Evolutionary conservation across 768 basidiomycete genomes (phyloP).

Genomic region (Lentinula lateritia): DNA sequence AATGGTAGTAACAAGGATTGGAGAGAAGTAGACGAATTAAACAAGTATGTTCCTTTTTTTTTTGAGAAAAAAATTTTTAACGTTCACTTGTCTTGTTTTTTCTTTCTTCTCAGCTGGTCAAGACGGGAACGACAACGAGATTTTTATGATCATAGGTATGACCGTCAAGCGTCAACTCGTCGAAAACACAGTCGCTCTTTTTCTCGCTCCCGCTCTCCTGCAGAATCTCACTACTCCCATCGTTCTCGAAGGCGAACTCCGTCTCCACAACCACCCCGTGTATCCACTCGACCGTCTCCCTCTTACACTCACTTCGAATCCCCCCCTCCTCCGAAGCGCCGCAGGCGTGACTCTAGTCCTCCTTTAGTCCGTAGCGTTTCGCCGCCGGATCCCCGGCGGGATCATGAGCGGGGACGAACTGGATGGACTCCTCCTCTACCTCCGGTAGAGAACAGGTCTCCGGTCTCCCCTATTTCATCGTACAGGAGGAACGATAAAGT

Average conservation of each 20-base stretch:
- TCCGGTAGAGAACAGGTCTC: slow-evolving; percentile 24
- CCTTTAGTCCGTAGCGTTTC: slow-evolving; percentile 39
- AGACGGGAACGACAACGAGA: slow-evolving; percentile 45
- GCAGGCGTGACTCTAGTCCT: slow-evolving; percentile 48
- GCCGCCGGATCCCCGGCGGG: slow-evolving; percentile 18
- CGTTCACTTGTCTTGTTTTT: neutral
- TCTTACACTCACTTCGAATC: neutral
- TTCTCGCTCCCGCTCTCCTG: slow-evolving; percentile 59
- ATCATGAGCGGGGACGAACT: slow-evolving; percentile 31
- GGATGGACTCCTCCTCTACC: slow-evolving; percentile 23
- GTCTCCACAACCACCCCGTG: slow-evolving; percentile 30
- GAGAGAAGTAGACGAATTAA: slow-evolving; percentile 61
- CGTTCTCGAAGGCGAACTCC: slow-evolving; percentile 64
- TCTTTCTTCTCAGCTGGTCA: slow-evolving; percentile 49
- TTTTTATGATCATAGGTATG: slow-evolving; percentile 19
- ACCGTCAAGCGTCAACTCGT: slow-evolving; percentile 31
- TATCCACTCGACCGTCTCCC: neutral
- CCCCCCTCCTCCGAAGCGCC: slow-evolving; percentile 55
- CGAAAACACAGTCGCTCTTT: slow-evolving; percentile 42
- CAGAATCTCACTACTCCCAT: slow-evolving; percentile 60
- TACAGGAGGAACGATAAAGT: slow-evolving; percentile 30
- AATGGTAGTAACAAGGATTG: slow-evolving; percentile 32
- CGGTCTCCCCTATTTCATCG: slow-evolving; percentile 28
- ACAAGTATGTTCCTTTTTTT: slow-evolving; percentile 52
- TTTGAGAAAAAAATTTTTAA: neutral